Base-by-base conservation (phyloP, 129 eudicot species). In the sunflower (Helianthus annuus) region DNA sequence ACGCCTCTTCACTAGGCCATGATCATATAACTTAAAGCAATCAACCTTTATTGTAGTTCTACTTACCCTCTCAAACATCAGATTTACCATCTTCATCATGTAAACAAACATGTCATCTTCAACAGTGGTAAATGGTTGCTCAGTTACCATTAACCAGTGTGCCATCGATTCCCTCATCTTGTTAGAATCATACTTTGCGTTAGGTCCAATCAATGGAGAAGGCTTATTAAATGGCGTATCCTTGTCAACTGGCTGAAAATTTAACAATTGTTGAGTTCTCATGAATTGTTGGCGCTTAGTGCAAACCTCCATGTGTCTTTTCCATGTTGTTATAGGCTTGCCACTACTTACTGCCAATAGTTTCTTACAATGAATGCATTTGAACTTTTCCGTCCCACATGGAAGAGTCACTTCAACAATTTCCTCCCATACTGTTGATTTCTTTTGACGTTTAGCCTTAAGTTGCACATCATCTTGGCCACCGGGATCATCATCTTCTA, bases 101-200 rank as follows among this genome's bases (percentile, higher is more conserved):
- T 27, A 5, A 5, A 51, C 51, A 14, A 64, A 75, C 16, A 56
- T 19, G 6, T 53, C 74, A 1, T 69, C 52, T 46, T 77, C 76
- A 9, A 76, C 52, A 29, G 15, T 19, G 5, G 17, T 10, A 48
- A 76, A 76, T 2, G 75, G 62, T 22, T 69, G 55, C 71, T 60
- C 66, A 36, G 66, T 52, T 27, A 29, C 68, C 29, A 78, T 40
- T 19, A 78, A 14, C 70, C 63, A 40, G n/a, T 63, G 42, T n/a
- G n/a, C n/a, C n/a, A n/a, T n/a, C n/a, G n/a, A n/a, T n/a, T 78
- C 77, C 16, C 82, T 63, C 72, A 71, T 64, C 54, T 53, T 78
- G 15, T 16, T 40, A 10, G 29, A 3, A 24, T 78, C 82, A 70
- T 27, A 70, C 27, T 69, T 69, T 66, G 56, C 39, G 19, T 66